Percentiles rank a stretch among this genome's conserved stretches.
phyloP scores from a whole-genome alignment of 305 asterid genomes.

The Fraxinus latifolia region DNA sequence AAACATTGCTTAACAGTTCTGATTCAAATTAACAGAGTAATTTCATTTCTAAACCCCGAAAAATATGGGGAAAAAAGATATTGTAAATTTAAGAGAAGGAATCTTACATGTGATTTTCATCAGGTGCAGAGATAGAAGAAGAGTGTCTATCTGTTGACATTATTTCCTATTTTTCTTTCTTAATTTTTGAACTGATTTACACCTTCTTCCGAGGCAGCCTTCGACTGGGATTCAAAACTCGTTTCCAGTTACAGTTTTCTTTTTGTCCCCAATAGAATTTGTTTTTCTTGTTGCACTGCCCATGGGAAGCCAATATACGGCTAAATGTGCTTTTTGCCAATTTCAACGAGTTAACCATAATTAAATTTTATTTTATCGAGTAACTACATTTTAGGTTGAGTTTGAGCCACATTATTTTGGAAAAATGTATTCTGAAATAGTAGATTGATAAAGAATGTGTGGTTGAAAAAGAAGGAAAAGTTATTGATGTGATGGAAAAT shows the following conservation, averaged over 20 bases:
- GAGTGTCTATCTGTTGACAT: conserved; percentile 53
- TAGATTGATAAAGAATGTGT: too few relatives aligned
- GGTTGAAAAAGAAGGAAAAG: too few relatives aligned
- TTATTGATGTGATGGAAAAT: too few relatives aligned
- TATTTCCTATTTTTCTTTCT: conserved; percentile 7
- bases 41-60: conserved; percentile 17
- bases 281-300: too few relatives aligned
- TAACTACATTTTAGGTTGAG: too few relatives aligned
- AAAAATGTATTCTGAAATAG: too few relatives aligned
- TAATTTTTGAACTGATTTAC: conserved; percentile 14
- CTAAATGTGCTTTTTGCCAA: too few relatives aligned
- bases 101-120: conserved; percentile 61
- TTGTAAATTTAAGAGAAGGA: neutral
- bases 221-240: conserved; percentile 18
- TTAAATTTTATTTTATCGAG: too few relatives aligned
- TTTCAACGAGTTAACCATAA: too few relatives aligned
- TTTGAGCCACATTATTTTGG: too few relatives aligned
- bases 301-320: neutral
- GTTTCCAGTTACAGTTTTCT: neutral
- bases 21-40: conserved; percentile 11
- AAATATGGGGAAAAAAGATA: neutral
- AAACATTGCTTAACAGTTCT: conserved; percentile 6
- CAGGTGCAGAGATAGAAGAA: conserved; percentile 50
- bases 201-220: conserved; percentile 12
- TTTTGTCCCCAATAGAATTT: neutral